These are phyloP conservation scores for Leccinum subrobustum DNA, from an alignment of 1,284 basidiomycete species.

Conservation along the genomic window DNA sequence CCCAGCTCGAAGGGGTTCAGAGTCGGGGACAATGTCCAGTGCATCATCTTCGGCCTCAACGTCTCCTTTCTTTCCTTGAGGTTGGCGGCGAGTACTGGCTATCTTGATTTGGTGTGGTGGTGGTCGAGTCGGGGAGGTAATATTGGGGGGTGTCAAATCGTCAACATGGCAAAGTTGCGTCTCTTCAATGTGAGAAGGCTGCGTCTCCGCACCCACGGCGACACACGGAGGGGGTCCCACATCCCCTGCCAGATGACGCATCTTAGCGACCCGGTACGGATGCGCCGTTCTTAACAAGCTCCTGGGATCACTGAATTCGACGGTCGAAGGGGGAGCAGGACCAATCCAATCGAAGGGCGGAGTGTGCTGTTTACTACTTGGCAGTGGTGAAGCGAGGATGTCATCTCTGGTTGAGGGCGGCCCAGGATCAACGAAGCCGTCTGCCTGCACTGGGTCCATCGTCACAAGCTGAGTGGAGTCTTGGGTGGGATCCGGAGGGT, in stretches of 20 bases:
- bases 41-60: slow-evolving; percentile 23
- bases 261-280: slow-evolving; percentile 32
- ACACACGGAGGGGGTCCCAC: slow-evolving; percentile 22
- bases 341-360: slow-evolving; percentile 29
- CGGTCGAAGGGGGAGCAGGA: slow-evolving; percentile 14
- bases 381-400: slow-evolving; percentile 2
- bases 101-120: slow-evolving; percentile 1
- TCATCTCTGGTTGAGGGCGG: background rate
- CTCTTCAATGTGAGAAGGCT: slow-evolving; percentile 21
- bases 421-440: background rate
- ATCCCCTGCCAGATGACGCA: slow-evolving; percentile 23
- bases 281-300: slow-evolving; percentile 33
- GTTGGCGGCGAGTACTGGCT: background rate
- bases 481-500: slow-evolving; percentile 23
- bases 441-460: slow-evolving; percentile 5
- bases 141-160: background rate
- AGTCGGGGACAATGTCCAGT: slow-evolving; percentile 55
- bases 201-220: slow-evolving; percentile 20
- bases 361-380: slow-evolving; percentile 6
- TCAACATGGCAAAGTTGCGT: slow-evolving; percentile 13
- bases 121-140: slow-evolving; percentile 1
- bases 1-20: slow-evolving; percentile 42
- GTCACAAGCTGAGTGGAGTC: slow-evolving; percentile 27
- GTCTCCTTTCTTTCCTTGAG: background rate
- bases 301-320: slow-evolving; percentile 31